Evolutionary conservation across 2,329 filamentous ascomycete genomes (phyloP).

Genomic region (Monilinia fructigena): DNA sequence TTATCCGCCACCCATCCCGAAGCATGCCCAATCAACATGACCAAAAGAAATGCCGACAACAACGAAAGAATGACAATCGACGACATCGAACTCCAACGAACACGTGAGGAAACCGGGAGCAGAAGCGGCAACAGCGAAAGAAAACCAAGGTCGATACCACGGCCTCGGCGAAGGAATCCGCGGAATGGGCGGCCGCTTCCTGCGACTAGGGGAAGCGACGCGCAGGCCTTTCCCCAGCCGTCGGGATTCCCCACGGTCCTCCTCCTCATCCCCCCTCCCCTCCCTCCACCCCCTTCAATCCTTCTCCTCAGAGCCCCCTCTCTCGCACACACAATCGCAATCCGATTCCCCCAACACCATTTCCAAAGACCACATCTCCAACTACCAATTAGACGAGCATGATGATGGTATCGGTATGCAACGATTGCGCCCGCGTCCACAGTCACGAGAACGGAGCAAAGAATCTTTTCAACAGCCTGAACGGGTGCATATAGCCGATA

Average conservation of each 20-base stretch:
- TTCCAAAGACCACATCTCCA: background rate
- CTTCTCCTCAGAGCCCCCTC: too few species aligned
- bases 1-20: conserved; percentile 13
- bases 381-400: background rate
- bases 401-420: background rate
- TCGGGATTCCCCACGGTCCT: background rate
- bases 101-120: background rate
- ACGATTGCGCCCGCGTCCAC: background rate
- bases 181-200: conserved; percentile 15
- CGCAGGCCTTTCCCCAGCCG: background rate
- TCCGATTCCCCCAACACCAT: too few species aligned
- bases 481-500: conserved; percentile 10
- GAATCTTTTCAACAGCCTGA: background rate
- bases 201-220: conserved; percentile 10
- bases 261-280: too few species aligned
- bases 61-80: background rate
- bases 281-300: background rate
- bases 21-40: background rate
- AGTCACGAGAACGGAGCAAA: background rate
- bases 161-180: background rate
- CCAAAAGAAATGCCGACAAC: background rate
- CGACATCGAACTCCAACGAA: conserved; percentile 15
- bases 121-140: background rate
- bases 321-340: background rate
- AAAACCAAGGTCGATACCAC: background rate